A percentile compares a stretch with the other conserved stretches of the same genome.
phyloP scores from a whole-genome alignment of 2,329 filamentous ascomycete genomes.

The Didymella exigua region DNA sequence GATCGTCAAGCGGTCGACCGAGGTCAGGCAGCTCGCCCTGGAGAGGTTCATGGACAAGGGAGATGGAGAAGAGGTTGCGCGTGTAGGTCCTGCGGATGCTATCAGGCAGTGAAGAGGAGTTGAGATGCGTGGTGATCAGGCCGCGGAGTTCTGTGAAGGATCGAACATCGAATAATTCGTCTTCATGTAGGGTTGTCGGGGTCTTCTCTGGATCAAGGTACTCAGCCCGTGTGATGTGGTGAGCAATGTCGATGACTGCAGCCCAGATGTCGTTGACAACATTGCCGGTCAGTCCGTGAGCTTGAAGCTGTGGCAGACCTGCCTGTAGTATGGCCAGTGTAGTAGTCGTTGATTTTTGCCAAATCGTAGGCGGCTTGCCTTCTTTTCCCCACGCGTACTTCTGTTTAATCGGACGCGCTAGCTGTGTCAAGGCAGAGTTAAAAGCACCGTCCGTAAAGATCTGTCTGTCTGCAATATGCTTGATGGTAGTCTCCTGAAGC shows the following conservation, averaged over 20 bases:
- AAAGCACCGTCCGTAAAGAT: conserved; percentile 74
- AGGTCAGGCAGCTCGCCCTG: conserved; percentile 62
- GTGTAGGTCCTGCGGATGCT: conserved; percentile 71
- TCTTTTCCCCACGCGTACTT: conserved; percentile 81
- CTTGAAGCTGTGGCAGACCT: conserved; percentile 59
- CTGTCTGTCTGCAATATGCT: conserved; percentile 66
- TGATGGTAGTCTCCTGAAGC: conserved; percentile 64
- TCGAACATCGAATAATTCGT: conserved; percentile 81
- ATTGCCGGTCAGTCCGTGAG: conserved; percentile 45
- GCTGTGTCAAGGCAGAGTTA: conserved; percentile 66
- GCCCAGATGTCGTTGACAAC: conserved; percentile 66
- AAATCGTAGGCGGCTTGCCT: conserved; percentile 73
- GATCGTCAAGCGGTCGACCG: conserved; percentile 60
- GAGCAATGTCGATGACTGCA: conserved; percentile 47
- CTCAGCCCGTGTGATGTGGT: conserved; percentile 48
- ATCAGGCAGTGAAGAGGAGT: conserved; percentile 68
- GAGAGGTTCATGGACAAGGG: conserved; percentile 76
- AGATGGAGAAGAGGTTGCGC: conserved; percentile 78
- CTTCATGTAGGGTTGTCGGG: conserved; percentile 51
- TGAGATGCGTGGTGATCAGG: conserved; percentile 76
- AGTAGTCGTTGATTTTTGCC: conserved; percentile 78
- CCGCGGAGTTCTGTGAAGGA: conserved; percentile 72
- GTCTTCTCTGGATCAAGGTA: conserved; percentile 44
- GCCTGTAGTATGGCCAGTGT: conserved; percentile 70
- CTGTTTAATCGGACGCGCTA: conserved; percentile 72